Percentiles rank a stretch among this genome's conserved stretches.
These are phyloP conservation scores for Scedosporium minutisporum DNA, from an alignment of 2,329 filamentous ascomycete species.

Conservation along the genomic window DNA sequence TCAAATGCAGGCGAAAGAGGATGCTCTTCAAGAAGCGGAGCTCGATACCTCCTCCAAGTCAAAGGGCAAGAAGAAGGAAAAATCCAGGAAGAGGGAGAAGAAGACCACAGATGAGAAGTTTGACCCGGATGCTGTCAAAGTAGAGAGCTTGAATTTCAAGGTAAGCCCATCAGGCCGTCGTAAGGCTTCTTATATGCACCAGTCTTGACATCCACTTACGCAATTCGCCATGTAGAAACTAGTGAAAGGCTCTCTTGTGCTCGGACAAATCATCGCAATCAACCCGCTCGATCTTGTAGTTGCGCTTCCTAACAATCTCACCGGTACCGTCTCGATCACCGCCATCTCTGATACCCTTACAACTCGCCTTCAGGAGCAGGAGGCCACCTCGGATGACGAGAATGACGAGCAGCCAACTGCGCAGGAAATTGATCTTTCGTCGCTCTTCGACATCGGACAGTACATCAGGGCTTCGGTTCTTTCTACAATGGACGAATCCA, in stretches of 20 bases:
- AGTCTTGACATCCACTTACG: constrained; percentile 5
- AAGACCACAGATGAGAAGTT: constrained; percentile 34
- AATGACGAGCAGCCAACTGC: constrained; percentile 38
- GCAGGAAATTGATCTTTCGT: constrained; percentile 59
- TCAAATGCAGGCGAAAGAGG: constrained; percentile 80
- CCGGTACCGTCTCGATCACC: constrained; percentile 83
- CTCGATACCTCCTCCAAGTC: constrained; percentile 41
- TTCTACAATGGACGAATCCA: constrained; percentile 62
- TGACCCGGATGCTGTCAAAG: constrained; percentile 49
- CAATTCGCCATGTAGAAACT: constrained; percentile 50
- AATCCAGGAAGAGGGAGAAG: constrained; percentile 45
- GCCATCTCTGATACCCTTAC: constrained; percentile 77
- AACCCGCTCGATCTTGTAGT: constrained; percentile 70
- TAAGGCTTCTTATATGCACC: neutral
- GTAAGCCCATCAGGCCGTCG: constrained; percentile 31
- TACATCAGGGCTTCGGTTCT: constrained; percentile 78
- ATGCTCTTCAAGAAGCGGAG: constrained; percentile 82
- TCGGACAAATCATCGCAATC: constrained; percentile 78
- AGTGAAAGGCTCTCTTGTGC: constrained; percentile 73
- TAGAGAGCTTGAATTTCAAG: constrained; percentile 86
- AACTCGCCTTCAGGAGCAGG: constrained; percentile 60
- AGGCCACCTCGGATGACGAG: constrained; percentile 44
- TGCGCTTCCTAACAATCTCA: constrained; percentile 84
- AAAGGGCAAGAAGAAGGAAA: constrained; percentile 43
- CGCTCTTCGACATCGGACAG: constrained; percentile 74